A percentile compares a stretch with the other conserved stretches of the same genome.
Conservation (phyloP, 2,329 filamentous ascomycete genomes). For the Scedosporium aurantiacum region DNA sequence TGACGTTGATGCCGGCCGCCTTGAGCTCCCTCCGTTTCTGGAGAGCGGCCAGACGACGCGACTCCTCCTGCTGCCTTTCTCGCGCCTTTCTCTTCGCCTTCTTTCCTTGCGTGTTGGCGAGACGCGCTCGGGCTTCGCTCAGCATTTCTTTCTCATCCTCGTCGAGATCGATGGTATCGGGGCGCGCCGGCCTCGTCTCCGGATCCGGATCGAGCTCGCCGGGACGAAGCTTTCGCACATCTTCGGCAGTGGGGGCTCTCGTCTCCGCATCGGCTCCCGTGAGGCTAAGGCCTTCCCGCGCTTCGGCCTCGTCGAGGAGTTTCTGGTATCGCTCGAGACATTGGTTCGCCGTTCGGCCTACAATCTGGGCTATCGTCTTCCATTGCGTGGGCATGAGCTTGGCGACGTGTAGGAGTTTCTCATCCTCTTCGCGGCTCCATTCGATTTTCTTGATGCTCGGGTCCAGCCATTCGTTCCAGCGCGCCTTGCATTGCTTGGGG, state of each 20-base stretch:
- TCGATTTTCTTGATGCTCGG: slow-evolving; percentile 97
- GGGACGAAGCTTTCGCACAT: slow-evolving; percentile 77
- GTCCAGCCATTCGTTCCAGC: slow-evolving; percentile 98
- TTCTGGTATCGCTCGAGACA: slow-evolving; percentile 96
- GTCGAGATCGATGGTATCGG: slow-evolving; percentile 95
- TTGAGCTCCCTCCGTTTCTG: slow-evolving; percentile 96
- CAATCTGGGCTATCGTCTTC: slow-evolving; percentile 94
- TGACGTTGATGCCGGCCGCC: slow-evolving; percentile 96
- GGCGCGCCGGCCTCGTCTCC: slow-evolving; percentile 87
- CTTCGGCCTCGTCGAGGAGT: slow-evolving; percentile 88
- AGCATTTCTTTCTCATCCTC: slow-evolving; percentile 99
- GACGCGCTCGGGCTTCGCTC: slow-evolving; percentile 87
- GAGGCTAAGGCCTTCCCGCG: slow-evolving; percentile 74
- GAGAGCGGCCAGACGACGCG: slow-evolving; percentile 73
- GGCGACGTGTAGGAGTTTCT: slow-evolving; percentile 89
- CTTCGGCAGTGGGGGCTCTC: slow-evolving; percentile 79
- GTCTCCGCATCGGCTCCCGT: slow-evolving; percentile 79
- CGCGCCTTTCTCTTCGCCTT: slow-evolving; percentile 97
- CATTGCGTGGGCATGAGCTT: slow-evolving; percentile 99
- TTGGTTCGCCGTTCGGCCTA: slow-evolving; percentile 91
- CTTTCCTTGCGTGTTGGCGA: slow-evolving; percentile 97
- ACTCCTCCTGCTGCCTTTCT: slow-evolving; percentile 91
- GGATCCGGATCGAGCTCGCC: slow-evolving; percentile 96
- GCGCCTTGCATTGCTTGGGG: slow-evolving; percentile 96
- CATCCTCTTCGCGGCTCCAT: slow-evolving; percentile 97